Conservation (phyloP, 805 yeast species). For the Lipomyces yamanashiensis region DNA sequence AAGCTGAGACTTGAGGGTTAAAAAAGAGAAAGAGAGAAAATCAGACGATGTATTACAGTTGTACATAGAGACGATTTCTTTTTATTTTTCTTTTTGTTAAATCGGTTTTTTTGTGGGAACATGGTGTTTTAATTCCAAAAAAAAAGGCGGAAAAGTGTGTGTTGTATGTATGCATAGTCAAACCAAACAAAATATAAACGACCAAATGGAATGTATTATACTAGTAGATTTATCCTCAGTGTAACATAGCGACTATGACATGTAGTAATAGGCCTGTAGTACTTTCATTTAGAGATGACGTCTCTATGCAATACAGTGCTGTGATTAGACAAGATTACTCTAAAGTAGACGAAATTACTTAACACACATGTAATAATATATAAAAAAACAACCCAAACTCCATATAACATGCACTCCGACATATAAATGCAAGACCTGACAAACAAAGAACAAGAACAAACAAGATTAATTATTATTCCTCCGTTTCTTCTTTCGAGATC, state of each 20-base stretch:
- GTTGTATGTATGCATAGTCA: neutral
- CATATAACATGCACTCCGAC: neutral
- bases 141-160: neutral
- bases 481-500: slow-evolving; percentile 11
- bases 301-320: too few relatives aligned
- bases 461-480: neutral
- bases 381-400: neutral
- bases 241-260: neutral
- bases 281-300: too few relatives aligned
- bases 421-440: neutral
- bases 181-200: neutral
- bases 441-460: neutral
- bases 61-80: neutral
- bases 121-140: neutral
- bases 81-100: neutral
- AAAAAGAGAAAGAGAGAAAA: neutral
- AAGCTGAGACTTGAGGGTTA: slow-evolving; percentile 36
- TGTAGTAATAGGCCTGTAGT: too few relatives aligned
- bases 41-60: neutral
- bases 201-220: neutral
- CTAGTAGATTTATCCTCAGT: neutral
- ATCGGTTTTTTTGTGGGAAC: slow-evolving; percentile 12
- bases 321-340: too few relatives aligned
- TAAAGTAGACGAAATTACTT: too few relatives aligned
- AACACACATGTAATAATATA: too few relatives aligned